Evolutionary conservation across 2,329 filamentous ascomycete genomes (phyloP).

Genomic region (Bipolaris victoriae): DNA sequence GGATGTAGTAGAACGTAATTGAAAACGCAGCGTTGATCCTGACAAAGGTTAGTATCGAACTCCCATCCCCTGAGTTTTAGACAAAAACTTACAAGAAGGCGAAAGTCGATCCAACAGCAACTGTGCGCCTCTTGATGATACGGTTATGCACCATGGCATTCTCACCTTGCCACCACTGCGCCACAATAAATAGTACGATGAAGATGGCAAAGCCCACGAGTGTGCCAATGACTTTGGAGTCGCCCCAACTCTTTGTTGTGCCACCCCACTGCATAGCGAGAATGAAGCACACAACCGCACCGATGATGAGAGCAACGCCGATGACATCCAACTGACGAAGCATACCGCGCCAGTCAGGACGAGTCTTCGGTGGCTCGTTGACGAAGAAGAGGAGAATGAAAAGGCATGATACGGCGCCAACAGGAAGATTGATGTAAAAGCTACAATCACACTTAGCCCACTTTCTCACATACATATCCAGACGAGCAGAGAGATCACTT

Average conservation of each 20-base stretch:
- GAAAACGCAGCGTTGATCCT: conserved; percentile 39
- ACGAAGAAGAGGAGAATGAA: conserved; percentile 44
- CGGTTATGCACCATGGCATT: conserved; percentile 50
- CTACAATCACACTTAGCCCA: not conserved
- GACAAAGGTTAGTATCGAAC: not conserved
- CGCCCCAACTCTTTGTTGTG: conserved; percentile 34
- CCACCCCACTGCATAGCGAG: conserved; percentile 57
- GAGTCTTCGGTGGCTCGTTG: conserved; percentile 23
- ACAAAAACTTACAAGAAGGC: conserved; percentile 37
- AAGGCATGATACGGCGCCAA: conserved; percentile 49
- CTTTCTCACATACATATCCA: rapidly evolving
- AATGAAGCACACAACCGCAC: conserved; percentile 50
- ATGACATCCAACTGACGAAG: conserved; percentile 54
- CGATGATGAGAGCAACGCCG: conserved; percentile 52
- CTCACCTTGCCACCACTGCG: conserved; percentile 50
- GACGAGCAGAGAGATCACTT: not conserved
- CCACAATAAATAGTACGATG: conserved; percentile 40
- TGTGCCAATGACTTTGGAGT: conserved; percentile 52
- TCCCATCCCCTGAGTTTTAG: not conserved
- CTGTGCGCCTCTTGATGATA: conserved; percentile 48
- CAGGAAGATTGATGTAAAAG: conserved; percentile 53
- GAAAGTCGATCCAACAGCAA: conserved; percentile 46
- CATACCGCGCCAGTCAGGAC: conserved; percentile 43
- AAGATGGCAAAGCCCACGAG: conserved; percentile 54
- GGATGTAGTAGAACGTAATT: conserved; percentile 53